phyloP scores from a whole-genome alignment of 1,284 basidiomycete species.

The Uromyces viciae-fabae region DNA sequence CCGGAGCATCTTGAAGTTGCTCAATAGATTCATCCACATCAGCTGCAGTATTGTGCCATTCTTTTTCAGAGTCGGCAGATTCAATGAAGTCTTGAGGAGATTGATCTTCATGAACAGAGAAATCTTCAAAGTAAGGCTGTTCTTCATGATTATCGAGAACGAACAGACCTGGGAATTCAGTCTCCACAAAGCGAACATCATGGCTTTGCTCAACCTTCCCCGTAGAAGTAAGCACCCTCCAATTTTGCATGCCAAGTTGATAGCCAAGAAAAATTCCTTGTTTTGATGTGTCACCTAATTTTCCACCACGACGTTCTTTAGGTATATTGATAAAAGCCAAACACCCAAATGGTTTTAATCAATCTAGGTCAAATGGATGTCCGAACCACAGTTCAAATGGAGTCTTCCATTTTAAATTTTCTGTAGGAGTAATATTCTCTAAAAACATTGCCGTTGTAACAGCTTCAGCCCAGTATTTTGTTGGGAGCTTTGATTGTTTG shows the following conservation, averaged over 20 bases:
- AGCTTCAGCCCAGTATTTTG: background rate
- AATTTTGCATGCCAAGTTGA: background rate
- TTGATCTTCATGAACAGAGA: no score
- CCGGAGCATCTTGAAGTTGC: background rate
- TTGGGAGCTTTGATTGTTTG: background rate
- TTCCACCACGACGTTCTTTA: background rate
- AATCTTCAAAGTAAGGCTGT: background rate
- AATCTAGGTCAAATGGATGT: background rate
- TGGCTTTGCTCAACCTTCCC: background rate
- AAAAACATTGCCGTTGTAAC: background rate
- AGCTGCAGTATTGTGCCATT: background rate
- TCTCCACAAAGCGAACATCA: background rate
- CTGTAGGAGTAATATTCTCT: background rate
- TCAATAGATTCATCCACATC: background rate
- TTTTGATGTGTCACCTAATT: background rate
- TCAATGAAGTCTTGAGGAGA: background rate
- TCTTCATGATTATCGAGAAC: background rate
- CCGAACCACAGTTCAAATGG: constrained; percentile 6
- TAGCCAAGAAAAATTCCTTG: constrained; percentile 5
- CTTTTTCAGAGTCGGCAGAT: background rate
- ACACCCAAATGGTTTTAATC: background rate
- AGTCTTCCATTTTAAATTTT: background rate
- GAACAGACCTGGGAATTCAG: background rate
- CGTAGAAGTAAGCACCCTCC: background rate
- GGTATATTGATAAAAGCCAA: background rate